phyloP scores from a whole-genome alignment of 2,329 filamentous ascomycete species.

The Venturia asperata region DNA sequence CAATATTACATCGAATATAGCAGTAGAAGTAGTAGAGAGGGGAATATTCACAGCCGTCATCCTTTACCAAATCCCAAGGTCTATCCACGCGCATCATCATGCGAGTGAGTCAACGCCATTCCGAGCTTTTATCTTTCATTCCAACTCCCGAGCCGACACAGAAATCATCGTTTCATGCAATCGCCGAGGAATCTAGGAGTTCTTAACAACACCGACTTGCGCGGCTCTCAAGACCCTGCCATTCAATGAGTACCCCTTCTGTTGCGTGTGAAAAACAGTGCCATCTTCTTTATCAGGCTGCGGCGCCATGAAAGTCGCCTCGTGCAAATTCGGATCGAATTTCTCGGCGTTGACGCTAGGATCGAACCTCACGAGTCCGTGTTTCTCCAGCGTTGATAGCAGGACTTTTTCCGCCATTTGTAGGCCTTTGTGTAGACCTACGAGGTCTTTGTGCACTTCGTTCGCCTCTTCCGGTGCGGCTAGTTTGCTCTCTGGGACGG shows the following conservation, averaged over 20 bases:
- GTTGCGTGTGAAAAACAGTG: slow-evolving; percentile 84
- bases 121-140: not conserved
- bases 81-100: not conserved
- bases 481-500: slow-evolving; percentile 70
- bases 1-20: not conserved
- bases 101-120: slow-evolving; percentile 5
- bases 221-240: slow-evolving; percentile 82
- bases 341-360: slow-evolving; percentile 65
- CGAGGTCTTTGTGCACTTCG: slow-evolving; percentile 54
- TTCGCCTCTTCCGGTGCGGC: slow-evolving; percentile 29
- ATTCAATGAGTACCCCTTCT: slow-evolving; percentile 93
- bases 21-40: slow-evolving; percentile 12
- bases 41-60: slow-evolving; percentile 9
- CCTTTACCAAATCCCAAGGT: not conserved
- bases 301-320: slow-evolving; percentile 91
- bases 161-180: not conserved
- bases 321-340: slow-evolving; percentile 94
- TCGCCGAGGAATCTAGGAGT: slow-evolving; percentile 38
- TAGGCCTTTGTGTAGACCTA: slow-evolving; percentile 76
- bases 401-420: slow-evolving; percentile 93
- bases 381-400: slow-evolving; percentile 82
- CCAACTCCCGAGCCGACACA: not conserved
- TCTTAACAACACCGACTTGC: slow-evolving; percentile 95
- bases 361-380: slow-evolving; percentile 84
- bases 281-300: slow-evolving; percentile 83